Percentiles rank a stretch among this genome's conserved stretches.
Evolutionary conservation across 495 filamentous ascomycete species (phyloP).

Genomic region (Aspergillus panamensis): DNA sequence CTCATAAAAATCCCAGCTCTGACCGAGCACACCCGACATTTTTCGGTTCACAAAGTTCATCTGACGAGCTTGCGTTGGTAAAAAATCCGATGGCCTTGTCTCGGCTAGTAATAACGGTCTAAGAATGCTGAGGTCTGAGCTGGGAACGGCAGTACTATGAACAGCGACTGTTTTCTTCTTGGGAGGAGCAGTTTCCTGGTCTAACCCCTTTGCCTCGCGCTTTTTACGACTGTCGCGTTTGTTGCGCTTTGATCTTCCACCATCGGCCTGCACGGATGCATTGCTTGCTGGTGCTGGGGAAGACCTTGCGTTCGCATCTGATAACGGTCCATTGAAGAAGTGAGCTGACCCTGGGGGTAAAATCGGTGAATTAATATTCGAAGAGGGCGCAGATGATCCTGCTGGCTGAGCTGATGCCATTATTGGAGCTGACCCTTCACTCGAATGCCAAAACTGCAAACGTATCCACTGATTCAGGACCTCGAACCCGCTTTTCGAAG

Average conservation of each 20-base stretch:
- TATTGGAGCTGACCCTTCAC: background rate
- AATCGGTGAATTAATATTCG: conserved; percentile 43
- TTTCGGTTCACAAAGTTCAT: conserved; percentile 39
- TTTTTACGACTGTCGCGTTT: conserved; percentile 62
- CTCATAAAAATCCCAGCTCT: conserved; percentile 46
- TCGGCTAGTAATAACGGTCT: conserved; percentile 38
- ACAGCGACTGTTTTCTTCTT: conserved; percentile 38
- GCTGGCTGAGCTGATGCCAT: conserved; percentile 41
- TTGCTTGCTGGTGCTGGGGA: conserved; percentile 39
- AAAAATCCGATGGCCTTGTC: conserved; percentile 34
- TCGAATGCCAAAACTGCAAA: background rate
- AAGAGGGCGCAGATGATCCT: conserved; percentile 42
- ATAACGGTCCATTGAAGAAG: conserved; percentile 30
- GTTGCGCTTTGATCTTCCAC: conserved; percentile 41
- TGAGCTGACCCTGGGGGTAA: conserved; percentile 29
- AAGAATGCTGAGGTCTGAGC: conserved; percentile 31
- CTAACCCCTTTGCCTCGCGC: conserved; percentile 65
- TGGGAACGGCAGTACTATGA: conserved; percentile 31
- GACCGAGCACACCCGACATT: conserved; percentile 30
- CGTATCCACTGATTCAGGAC: background rate
- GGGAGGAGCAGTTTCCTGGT: conserved; percentile 34
- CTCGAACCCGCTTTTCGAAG: too few relatives aligned
- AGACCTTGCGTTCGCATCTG: conserved; percentile 35
- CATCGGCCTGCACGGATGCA: conserved; percentile 34
- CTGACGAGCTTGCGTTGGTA: conserved; percentile 42